Conservation (phyloP, 2,329 filamentous ascomycete genomes). For the Orbilia quercus region DNA sequence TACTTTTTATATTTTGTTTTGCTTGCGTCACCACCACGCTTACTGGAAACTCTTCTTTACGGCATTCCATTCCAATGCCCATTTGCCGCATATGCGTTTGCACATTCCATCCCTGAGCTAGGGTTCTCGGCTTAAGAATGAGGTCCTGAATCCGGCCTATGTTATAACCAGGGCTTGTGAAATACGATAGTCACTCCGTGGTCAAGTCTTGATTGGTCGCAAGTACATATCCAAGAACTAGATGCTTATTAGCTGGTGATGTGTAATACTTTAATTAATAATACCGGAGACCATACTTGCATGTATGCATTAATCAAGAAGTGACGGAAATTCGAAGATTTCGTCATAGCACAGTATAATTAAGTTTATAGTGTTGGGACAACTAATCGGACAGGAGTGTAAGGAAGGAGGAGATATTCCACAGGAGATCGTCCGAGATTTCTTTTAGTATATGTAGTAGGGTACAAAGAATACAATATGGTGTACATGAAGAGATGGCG, state of each 20-base stretch:
- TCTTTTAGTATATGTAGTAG: not conserved
- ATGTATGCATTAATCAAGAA: not conserved
- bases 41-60: conserved; percentile 4
- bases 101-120: conserved; percentile 43
- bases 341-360: not conserved
- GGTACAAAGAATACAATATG: conserved; percentile 19
- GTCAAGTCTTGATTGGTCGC: not conserved
- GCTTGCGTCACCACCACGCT: conserved; percentile 1
- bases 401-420: not conserved
- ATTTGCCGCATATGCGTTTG: conserved; percentile 49
- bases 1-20: conserved; percentile 6
- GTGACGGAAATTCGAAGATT: too few species aligned
- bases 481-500: conserved; percentile 33
- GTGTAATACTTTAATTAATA: too few species aligned
- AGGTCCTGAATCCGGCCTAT: not conserved
- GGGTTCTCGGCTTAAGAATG: conserved; percentile 35
- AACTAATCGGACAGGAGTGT: not conserved
- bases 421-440: not conserved
- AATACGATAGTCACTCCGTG: too few species aligned
- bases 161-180: not conserved
- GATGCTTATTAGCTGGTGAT: too few species aligned
- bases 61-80: conserved; percentile 47
- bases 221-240: too few species aligned
- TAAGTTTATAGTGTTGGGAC: not conserved
- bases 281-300: too few species aligned